phyloP scores from a whole-genome alignment of 1,284 basidiomycete genomes.

The Ustilago bromivora region DNA sequence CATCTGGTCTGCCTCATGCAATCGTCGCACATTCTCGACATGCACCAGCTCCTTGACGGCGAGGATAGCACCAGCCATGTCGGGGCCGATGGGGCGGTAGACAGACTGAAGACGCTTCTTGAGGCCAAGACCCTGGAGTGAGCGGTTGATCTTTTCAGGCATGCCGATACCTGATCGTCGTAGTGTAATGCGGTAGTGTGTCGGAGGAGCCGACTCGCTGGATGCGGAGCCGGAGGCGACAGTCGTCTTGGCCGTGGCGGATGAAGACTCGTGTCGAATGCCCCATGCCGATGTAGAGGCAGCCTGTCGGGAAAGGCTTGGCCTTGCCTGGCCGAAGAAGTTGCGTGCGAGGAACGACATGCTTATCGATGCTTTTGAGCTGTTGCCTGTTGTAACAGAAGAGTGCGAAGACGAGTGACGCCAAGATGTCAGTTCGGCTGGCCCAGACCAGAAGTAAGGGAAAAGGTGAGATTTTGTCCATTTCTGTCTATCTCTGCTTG shows the following conservation, averaged over 20 bases:
- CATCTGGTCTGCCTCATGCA: conserved; percentile 55
- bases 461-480: neutral
- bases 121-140: conserved; percentile 80
- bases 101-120: conserved; percentile 84
- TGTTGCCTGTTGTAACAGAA: neutral
- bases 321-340: conserved; percentile 35
- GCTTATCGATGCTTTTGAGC: neutral
- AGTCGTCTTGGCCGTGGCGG: conserved; percentile 22
- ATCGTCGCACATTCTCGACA: conserved; percentile 78
- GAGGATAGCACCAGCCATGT: conserved; percentile 84
- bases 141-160: conserved; percentile 78
- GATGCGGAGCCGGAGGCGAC: conserved; percentile 27
- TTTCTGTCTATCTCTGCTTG: neutral
- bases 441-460: neutral
- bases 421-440: conserved; percentile 13
- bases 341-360: conserved; percentile 49
- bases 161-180: conserved; percentile 84
- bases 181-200: conserved; percentile 86
- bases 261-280: conserved; percentile 45
- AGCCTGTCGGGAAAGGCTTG: conserved; percentile 26
- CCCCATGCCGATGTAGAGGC: conserved; percentile 37
- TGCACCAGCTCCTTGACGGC: conserved; percentile 86
- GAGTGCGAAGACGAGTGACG: neutral
- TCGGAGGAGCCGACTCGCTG: conserved; percentile 68
- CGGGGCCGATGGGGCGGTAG: conserved; percentile 79